Percentiles rank a stretch among this genome's conserved stretches.
These are phyloP conservation scores for Blepharisma japonicum DNA, from an alignment of 73 alveolate species.

Conservation along the genomic window DNA sequence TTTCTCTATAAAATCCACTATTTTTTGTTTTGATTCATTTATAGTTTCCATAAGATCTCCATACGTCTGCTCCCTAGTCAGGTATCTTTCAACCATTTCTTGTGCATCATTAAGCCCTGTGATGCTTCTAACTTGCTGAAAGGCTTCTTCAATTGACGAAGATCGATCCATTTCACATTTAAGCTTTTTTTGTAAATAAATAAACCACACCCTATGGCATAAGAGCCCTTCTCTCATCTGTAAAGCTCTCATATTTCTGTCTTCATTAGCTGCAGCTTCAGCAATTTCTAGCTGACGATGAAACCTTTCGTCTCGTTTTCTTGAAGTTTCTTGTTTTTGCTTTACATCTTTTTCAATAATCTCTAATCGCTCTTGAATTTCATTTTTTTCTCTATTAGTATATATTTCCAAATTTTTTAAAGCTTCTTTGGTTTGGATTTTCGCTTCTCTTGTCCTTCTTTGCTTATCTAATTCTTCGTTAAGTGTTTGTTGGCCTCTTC, in stretches of 20 bases:
- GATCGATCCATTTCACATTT: conserved; percentile 60
- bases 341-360: conserved; percentile 52
- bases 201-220: conserved; percentile 55
- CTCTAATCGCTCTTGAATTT: conserved; percentile 52
- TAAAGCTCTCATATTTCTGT: conserved; percentile 59
- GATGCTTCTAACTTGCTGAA: conserved; percentile 57
- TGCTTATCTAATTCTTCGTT: conserved; percentile 47
- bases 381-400: conserved; percentile 49
- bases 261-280: conserved; percentile 76
- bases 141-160: conserved; percentile 60
- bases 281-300: conserved; percentile 65
- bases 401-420: conserved; percentile 43
- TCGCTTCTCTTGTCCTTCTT: conserved; percentile 44
- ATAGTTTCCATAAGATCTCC: conserved; percentile 52
- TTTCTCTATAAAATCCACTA: conserved; percentile 45
- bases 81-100: conserved; percentile 58
- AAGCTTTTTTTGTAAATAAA: conserved; percentile 53
- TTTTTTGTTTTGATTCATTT: conserved; percentile 53
- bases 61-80: conserved; percentile 64
- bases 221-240: conserved; percentile 61
- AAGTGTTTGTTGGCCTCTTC: conserved; percentile 33
- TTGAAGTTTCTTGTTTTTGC: conserved; percentile 58
- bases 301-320: conserved; percentile 60
- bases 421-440: conserved; percentile 50
- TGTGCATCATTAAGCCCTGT: conserved; percentile 64